Evolutionary conservation across 352 stramenopile genomes (phyloP).

Genomic region (Saprolegnia diclina): DNA sequence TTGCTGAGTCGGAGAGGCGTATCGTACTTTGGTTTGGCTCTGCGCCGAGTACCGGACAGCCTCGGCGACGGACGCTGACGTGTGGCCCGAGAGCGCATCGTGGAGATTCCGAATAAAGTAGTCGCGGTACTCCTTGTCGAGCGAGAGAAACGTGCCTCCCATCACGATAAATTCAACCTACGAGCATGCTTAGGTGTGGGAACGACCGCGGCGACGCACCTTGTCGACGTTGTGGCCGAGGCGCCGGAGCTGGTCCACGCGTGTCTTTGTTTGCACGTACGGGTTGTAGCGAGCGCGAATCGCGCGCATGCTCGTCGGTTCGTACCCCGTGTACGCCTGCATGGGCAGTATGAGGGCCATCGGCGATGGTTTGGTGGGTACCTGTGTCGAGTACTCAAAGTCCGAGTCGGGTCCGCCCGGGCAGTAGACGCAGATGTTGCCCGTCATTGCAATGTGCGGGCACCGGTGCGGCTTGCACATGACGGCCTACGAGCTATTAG

Average conservation of each 20-base stretch:
- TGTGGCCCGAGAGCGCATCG: constrained; percentile 92
- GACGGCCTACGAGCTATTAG: constrained; percentile 56
- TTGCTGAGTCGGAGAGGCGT: background rate
- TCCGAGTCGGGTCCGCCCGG: constrained; percentile 93
- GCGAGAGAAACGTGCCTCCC: constrained; percentile 95
- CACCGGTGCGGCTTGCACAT: constrained; percentile 98
- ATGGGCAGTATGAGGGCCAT: background rate
- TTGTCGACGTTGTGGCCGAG: constrained; percentile 95
- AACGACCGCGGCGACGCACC: constrained; percentile 31
- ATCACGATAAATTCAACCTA: constrained; percentile 96
- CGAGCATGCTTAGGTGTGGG: background rate
- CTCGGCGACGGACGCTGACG: constrained; percentile 87
- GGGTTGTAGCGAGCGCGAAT: constrained; percentile 95
- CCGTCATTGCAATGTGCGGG: constrained; percentile 95
- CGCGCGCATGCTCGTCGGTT: constrained; percentile 94
- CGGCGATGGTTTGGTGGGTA: constrained; percentile 1
- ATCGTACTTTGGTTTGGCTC: constrained; percentile 41
- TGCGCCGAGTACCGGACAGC: constrained; percentile 93
- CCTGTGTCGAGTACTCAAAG: constrained; percentile 96
- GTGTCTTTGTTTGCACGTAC: constrained; percentile 88
- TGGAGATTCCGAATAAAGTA: constrained; percentile 96
- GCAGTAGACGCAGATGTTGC: constrained; percentile 97
- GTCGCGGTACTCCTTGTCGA: constrained; percentile 93
- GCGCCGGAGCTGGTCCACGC: constrained; percentile 83
- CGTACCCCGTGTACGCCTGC: constrained; percentile 95